Conservation (phyloP, 805 yeast genomes). For the Ogataea salicorniae region DNA sequence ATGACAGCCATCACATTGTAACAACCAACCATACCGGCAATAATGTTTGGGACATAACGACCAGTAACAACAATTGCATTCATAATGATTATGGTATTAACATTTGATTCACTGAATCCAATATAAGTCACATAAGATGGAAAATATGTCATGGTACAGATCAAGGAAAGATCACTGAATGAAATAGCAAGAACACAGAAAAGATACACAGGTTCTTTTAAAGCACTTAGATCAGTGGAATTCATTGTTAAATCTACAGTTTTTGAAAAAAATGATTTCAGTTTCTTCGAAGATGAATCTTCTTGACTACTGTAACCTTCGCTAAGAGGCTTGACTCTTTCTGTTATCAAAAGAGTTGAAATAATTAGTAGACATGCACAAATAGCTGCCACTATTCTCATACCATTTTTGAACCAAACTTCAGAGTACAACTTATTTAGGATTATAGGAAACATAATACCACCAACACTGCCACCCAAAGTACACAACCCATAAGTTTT, state of each 20-base stretch:
- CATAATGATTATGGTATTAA: slow-evolving; percentile 35
- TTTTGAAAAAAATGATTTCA: background rate
- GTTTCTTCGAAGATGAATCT: background rate
- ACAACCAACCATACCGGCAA: slow-evolving; percentile 38
- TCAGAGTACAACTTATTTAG: slow-evolving; percentile 38
- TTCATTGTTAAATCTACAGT: slow-evolving; percentile 8
- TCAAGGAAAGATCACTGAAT: slow-evolving; percentile 41
- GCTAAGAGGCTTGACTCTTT: slow-evolving; percentile 25
- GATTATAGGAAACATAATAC: slow-evolving; percentile 45
- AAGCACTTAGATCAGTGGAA: slow-evolving; percentile 30
- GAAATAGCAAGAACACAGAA: slow-evolving; percentile 33
- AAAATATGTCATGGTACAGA: slow-evolving; percentile 44
- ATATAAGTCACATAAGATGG: slow-evolving; percentile 44
- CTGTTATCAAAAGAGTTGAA: slow-evolving; percentile 30
- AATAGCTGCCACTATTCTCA: slow-evolving; percentile 43
- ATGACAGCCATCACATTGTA: slow-evolving; percentile 38
- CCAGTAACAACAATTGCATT: slow-evolving; percentile 37
- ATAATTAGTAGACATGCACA: slow-evolving; percentile 26
- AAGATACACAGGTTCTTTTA: slow-evolving; percentile 31
- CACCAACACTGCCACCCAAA: slow-evolving; percentile 49
- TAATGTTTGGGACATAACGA: slow-evolving; percentile 35
- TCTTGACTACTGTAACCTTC: background rate
- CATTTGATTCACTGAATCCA: slow-evolving; percentile 35
- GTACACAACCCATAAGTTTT: slow-evolving; percentile 53
- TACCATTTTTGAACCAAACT: slow-evolving; percentile 52